Base-by-base conservation (phyloP, 352 stramenopile species). In the Detonula confervacea region DNA sequence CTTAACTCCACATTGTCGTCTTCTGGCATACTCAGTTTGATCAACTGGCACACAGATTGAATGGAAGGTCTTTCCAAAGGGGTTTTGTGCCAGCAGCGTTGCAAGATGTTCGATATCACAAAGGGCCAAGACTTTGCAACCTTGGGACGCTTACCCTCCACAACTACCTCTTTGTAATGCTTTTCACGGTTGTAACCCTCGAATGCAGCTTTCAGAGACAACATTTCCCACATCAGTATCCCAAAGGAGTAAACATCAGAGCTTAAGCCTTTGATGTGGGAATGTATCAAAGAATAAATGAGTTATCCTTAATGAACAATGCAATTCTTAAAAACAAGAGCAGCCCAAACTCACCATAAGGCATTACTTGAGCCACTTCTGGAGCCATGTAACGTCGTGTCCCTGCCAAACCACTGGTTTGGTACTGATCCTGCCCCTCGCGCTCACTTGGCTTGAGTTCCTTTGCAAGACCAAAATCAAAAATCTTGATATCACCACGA, bases 351-450 rank as follows among this genome's bases (percentile, higher is more conserved):
- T 56, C 44, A 37, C 91, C 95, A 83, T 97, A 98, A 14, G 93
- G 93, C 64, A 95, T 66, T 18, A 70, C 67, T 64, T 73, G 51
- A 11, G 78, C 73, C 18, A 87, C 71, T 77, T 98, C 96, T 0
- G 96, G 96, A 6, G 95, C 95, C 95, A 98, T 97, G 87, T 95
- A 98, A 39, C 74, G 60, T 1, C 74, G 49, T 22, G 74, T 79
- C 22, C 74, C 75, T 42, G 75, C 69, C 25, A 83, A 52, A 35
- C 75, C 75, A 68, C 49, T 69, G 5, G 75, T 68, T 11, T 63
- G 42, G n/a, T 80, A 83, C 49, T 83, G 60, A 72, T 83, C 75
- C 6, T 61, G 16, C 11, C 61, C 75, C 11, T 74, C 68, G 24
- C 57, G 37, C 3, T 83, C 55, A 57, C 35, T 62, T 55, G 67